Evolutionary conservation across 2,329 filamentous ascomycete species (phyloP).

Genomic region (Ceratocystis diversiconidia): DNA sequence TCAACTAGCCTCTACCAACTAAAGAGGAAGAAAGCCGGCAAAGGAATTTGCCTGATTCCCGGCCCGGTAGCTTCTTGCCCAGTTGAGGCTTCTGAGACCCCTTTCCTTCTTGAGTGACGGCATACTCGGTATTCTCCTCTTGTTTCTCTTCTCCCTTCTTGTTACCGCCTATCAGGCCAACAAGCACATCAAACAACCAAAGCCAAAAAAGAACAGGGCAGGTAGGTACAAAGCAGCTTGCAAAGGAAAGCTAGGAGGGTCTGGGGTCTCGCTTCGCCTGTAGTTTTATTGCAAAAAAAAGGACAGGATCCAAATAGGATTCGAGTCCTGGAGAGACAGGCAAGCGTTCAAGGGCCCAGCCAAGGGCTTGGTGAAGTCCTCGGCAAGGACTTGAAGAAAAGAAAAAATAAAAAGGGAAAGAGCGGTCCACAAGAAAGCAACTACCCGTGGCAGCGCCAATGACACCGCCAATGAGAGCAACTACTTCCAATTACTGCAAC

Average conservation of each 20-base stretch:
- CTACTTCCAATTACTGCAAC: too few species aligned
- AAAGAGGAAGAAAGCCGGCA: not conserved
- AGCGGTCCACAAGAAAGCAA: not conserved
- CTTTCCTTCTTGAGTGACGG: not conserved
- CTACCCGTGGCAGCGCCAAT: not conserved
- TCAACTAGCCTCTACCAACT: too few species aligned
- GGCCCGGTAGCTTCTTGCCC: not conserved
- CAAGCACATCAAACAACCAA: not conserved
- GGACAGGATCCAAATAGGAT: not conserved
- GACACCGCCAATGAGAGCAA: not conserved
- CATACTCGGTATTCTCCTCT: too few species aligned
- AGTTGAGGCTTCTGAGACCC: not conserved
- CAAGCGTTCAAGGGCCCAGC: not conserved
- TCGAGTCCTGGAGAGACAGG: not conserved
- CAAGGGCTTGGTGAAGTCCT: not conserved
- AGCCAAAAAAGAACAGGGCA: not conserved
- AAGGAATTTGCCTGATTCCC: not conserved
- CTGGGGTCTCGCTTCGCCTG: not conserved
- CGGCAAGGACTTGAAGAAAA: slow-evolving; percentile 3
- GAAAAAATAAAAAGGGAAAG: not conserved
- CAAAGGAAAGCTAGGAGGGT: not conserved
- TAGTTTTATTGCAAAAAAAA: not conserved
- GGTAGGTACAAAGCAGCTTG: not conserved
- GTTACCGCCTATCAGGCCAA: not conserved
- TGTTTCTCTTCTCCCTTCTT: too few species aligned